Conservation (phyloP, 805 yeast genomes). For the Lachancea sp. region DNA sequence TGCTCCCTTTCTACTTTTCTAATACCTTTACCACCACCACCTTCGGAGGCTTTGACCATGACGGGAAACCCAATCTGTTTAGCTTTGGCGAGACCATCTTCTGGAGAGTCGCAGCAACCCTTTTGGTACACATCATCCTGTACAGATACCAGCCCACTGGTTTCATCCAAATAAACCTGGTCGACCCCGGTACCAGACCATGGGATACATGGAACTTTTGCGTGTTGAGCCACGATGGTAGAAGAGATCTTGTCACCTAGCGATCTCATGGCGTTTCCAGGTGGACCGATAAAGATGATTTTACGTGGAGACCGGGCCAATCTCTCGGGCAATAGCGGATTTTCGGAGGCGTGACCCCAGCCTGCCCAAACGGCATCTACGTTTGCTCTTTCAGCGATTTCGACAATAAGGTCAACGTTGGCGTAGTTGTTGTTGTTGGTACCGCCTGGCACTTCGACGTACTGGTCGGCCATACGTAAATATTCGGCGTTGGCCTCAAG, state of each 20-base stretch:
- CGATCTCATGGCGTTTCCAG: constrained; percentile 99
- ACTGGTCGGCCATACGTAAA: constrained; percentile 98
- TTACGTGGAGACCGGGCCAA: constrained; percentile 88
- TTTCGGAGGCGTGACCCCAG: constrained; percentile 99
- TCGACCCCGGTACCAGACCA: constrained; percentile 99
- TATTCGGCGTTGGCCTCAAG: constrained; percentile 94
- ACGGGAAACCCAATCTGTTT: constrained; percentile 91
- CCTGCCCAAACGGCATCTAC: constrained; percentile 99
- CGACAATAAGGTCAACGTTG: constrained; percentile 94
- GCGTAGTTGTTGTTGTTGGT: constrained; percentile 98
- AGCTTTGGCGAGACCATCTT: constrained; percentile 85
- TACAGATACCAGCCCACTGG: constrained; percentile 81
- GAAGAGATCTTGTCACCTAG: constrained; percentile 97
- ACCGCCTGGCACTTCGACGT: constrained; percentile 98
- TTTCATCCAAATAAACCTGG: constrained; percentile 60
- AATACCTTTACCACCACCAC: constrained; percentile 99
- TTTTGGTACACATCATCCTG: constrained; percentile 72
- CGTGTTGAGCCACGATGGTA: constrained; percentile 98
- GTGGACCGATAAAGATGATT: constrained; percentile 95
- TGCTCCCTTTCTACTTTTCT: constrained; percentile 86
- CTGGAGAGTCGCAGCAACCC: constrained; percentile 84
- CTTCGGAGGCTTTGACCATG: constrained; percentile 99
- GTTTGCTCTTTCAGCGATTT: constrained; percentile 90
- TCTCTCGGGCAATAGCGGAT: constrained; percentile 88
- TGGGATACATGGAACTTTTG: constrained; percentile 96